Percentiles rank a stretch among this genome's conserved stretches.
These are phyloP conservation scores for Silene conica DNA, from an alignment of 148 eudicot genomes.

Conservation along the genomic window DNA sequence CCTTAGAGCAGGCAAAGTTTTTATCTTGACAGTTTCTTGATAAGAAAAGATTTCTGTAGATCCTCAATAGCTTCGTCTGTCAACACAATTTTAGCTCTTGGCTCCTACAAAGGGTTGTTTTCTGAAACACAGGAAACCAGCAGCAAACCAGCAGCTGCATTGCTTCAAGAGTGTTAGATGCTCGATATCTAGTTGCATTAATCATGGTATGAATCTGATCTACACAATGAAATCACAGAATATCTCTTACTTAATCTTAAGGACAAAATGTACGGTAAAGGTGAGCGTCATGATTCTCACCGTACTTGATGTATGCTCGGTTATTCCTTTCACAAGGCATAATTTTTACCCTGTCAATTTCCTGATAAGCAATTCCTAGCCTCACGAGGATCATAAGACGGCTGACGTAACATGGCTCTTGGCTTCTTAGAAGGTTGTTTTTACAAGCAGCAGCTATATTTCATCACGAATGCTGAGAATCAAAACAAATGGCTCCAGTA, in stretches of 20 bases:
- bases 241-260: neutral
- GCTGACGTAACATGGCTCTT: slow-evolving; percentile 7
- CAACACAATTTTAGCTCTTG: neutral
- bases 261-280: too few relatives aligned
- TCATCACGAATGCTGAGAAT: neutral
- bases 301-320: slow-evolving; percentile 4
- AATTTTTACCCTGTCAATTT: neutral
- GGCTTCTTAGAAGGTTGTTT: slow-evolving; percentile 11
- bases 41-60: neutral
- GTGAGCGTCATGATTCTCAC: neutral
- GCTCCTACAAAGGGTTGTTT: neutral
- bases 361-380: neutral
- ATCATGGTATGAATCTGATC: too few relatives aligned
- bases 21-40: neutral
- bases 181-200: too few relatives aligned
- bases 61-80: neutral
- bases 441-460: slow-evolving; percentile 1
- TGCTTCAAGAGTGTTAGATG: too few relatives aligned
- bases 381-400: neutral
- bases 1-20: slow-evolving; percentile 1
- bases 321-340: slow-evolving; percentile 8
- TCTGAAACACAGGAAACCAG: neutral
- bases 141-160: too few relatives aligned
- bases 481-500: neutral
- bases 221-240: too few relatives aligned